These are phyloP conservation scores for Boechera stricta DNA, from an alignment of 345 rosid species.

Conservation along the genomic window DNA sequence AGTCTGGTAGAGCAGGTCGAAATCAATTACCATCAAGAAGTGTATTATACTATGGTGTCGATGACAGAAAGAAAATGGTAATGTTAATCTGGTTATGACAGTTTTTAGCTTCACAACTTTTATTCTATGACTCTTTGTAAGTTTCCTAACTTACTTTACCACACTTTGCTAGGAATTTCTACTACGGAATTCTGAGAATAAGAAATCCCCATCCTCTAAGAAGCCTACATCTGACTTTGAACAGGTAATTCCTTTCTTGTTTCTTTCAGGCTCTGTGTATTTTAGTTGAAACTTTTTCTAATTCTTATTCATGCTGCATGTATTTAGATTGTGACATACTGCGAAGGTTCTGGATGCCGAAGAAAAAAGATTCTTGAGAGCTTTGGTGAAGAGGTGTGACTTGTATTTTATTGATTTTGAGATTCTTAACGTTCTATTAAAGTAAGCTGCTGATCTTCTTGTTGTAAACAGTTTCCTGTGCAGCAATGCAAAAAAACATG, in stretches of 20 bases:
- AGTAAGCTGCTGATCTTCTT: constrained; percentile 7
- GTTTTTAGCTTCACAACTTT: constrained; percentile 23
- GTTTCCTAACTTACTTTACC: constrained; percentile 34
- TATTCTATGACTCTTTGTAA: constrained; percentile 8
- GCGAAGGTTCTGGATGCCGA: constrained; percentile 92
- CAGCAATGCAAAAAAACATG: constrained; percentile 75
- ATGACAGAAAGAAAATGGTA: constrained; percentile 90
- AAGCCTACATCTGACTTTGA: constrained; percentile 71
- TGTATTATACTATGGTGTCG: constrained; percentile 88
- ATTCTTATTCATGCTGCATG: constrained; percentile 32
- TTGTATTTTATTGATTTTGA: constrained; percentile 15
- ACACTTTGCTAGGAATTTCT: constrained; percentile 72
- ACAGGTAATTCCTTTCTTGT: constrained; percentile 52
- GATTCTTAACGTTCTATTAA: background rate
- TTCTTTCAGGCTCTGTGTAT: constrained; percentile 24
- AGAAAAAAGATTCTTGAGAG: constrained; percentile 85
- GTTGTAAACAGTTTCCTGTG: constrained; percentile 56
- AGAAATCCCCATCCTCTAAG: constrained; percentile 64
- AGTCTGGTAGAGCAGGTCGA: constrained; percentile 98
- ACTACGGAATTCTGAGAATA: constrained; percentile 65
- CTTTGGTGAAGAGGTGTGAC: constrained; percentile 83
- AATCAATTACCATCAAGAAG: constrained; percentile 89
- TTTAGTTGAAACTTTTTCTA: constrained; percentile 13
- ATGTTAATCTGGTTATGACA: constrained; percentile 28
- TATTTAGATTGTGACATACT: constrained; percentile 84